phyloP scores from a whole-genome alignment of 176 grass and related monocot genomes.

The Calamus simplicifolius region DNA sequence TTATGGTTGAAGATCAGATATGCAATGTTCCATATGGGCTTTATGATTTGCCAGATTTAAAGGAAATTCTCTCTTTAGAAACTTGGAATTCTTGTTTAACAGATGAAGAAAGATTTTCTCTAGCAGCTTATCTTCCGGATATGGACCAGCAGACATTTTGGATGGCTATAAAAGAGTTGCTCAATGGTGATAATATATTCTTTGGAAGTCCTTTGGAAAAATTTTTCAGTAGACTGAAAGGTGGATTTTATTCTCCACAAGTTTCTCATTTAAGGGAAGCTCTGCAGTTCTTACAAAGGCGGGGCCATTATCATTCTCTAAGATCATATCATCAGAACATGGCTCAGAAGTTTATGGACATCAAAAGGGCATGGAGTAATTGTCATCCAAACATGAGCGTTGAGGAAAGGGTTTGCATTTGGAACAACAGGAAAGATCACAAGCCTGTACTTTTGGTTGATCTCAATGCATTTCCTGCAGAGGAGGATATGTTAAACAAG shows the following conservation, averaged over 20 bases:
- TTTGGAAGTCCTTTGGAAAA: constrained; percentile 53
- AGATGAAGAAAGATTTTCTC: constrained; percentile 58
- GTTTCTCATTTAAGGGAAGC: constrained; percentile 54
- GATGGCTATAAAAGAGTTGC: constrained; percentile 46
- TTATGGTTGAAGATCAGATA: constrained; percentile 34
- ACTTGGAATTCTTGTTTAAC: constrained; percentile 73
- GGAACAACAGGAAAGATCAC: constrained; percentile 18
- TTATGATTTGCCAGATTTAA: constrained; percentile 60
- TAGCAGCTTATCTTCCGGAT: constrained; percentile 64
- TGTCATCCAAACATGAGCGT: constrained; percentile 15
- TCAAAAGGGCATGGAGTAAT: constrained; percentile 31
- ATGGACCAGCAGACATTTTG: constrained; percentile 64
- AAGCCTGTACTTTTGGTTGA: constrained; percentile 35
- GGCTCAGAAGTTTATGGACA: constrained; percentile 41
- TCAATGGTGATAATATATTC: constrained; percentile 46
- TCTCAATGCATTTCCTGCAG: constrained; percentile 32
- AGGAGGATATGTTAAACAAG: constrained; percentile 22
- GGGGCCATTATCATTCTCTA: constrained; percentile 55
- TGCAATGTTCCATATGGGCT: constrained; percentile 81
- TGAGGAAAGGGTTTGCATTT: constrained; percentile 44
- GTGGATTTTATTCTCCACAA: constrained; percentile 68
- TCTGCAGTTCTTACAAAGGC: constrained; percentile 39
- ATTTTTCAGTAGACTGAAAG: constrained; percentile 44
- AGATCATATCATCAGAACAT: constrained; percentile 57
- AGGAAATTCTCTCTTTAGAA: constrained; percentile 63